Conservation (phyloP, 2,329 filamentous ascomycete genomes). For the Thelonectria olida region DNA sequence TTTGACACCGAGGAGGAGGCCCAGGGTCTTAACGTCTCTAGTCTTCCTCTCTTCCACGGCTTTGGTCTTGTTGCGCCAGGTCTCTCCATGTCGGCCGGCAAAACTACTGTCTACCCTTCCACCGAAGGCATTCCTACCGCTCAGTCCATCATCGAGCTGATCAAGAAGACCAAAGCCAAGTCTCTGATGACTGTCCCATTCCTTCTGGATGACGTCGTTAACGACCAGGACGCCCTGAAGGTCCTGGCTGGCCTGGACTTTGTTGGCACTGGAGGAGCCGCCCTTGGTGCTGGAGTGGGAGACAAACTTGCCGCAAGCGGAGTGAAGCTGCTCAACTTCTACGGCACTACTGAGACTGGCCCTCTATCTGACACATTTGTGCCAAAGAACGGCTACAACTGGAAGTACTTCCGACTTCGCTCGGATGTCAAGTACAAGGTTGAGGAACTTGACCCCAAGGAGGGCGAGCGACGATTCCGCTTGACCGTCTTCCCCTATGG, state of each 20-base stretch:
- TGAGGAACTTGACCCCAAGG: conserved; percentile 31
- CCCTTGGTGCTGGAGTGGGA: conserved; percentile 39
- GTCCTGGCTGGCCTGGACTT: conserved; percentile 40
- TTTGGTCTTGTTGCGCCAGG: conserved; percentile 45
- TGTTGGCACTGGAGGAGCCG: conserved; percentile 45
- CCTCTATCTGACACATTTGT: conserved; percentile 45
- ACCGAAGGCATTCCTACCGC: conserved; percentile 37
- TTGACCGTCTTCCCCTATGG: conserved; percentile 42
- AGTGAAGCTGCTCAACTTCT: conserved; percentile 46
- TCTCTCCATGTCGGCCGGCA: conserved; percentile 42
- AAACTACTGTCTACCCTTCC: conserved; percentile 41
- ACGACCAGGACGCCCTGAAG: conserved; percentile 20
- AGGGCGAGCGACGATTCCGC: conserved; percentile 32
- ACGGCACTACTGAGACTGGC: conserved; percentile 48
- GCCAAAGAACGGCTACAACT: conserved; percentile 43
- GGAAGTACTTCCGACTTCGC: conserved; percentile 43
- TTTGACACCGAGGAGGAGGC: conserved; percentile 33
- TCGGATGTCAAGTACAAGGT: conserved; percentile 41
- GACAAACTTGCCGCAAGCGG: conserved; percentile 30
- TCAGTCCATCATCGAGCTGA: conserved; percentile 35
- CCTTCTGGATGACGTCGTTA: conserved; percentile 45
- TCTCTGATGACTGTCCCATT: conserved; percentile 47
- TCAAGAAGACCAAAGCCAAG: conserved; percentile 30
- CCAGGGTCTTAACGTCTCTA: conserved; percentile 42
- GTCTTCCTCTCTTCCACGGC: conserved; percentile 47